Evolutionary conservation across 2,329 filamentous ascomycete species (phyloP).

Genomic region (Xylariaceae sp.): DNA sequence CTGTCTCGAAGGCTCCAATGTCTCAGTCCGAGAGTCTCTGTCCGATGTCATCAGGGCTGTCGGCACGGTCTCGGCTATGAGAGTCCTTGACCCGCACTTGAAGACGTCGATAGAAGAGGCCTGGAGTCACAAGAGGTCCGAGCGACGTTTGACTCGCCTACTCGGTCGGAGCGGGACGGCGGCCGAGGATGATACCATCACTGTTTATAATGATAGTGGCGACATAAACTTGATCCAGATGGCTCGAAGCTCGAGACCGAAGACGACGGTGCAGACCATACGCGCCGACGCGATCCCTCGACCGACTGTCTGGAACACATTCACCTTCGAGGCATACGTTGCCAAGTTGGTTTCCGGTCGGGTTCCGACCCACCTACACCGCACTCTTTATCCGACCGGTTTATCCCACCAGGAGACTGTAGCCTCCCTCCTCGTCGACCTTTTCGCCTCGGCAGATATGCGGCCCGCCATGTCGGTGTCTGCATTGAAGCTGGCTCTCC

Average conservation of each 20-base stretch:
- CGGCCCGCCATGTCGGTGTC: constrained; percentile 21
- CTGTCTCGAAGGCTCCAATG: constrained; percentile 26
- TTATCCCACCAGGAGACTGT: constrained; percentile 28
- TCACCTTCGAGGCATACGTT: constrained; percentile 29
- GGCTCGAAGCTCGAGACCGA: constrained; percentile 2
- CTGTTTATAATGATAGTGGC: constrained; percentile 15
- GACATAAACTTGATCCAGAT: not conserved
- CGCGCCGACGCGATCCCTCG: constrained; percentile 26
- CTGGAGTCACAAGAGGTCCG: constrained; percentile 11
- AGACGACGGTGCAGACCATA: constrained; percentile 14
- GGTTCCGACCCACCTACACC: constrained; percentile 24
- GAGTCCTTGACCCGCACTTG: constrained; percentile 20
- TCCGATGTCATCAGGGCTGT: constrained; percentile 25
- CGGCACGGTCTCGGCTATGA: constrained; percentile 26
- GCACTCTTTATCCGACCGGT: constrained; percentile 22
- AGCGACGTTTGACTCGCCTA: constrained; percentile 14
- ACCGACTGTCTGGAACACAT: constrained; percentile 27
- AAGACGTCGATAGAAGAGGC: constrained; percentile 17
- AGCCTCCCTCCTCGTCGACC: constrained; percentile 21
- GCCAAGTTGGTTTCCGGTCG: constrained; percentile 25
- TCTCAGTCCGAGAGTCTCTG: constrained; percentile 25
- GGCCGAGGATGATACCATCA: constrained; percentile 21
- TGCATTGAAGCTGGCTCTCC: constrained; percentile 30
- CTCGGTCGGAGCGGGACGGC: constrained; percentile 13
- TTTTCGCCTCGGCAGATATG: constrained; percentile 26